These are phyloP conservation scores for Eucalyptus pauciflora DNA, from an alignment of 345 rosid genomes.

Conservation along the genomic window DNA sequence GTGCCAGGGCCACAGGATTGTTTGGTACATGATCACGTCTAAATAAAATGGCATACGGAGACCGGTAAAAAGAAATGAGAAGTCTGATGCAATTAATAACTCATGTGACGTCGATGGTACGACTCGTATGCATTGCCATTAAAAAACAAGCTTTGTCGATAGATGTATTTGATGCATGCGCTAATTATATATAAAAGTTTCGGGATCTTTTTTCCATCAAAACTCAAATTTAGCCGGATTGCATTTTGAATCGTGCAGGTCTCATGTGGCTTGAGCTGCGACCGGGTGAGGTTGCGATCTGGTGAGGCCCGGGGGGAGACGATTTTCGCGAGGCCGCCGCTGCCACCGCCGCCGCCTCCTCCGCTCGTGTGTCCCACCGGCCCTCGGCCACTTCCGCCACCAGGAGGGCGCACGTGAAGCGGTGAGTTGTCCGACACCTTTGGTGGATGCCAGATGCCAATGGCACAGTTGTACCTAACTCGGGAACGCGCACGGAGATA, in stretches of 20 bases:
- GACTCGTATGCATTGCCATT: neutral
- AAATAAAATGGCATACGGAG: neutral
- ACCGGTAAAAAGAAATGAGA: neutral
- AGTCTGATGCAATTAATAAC: neutral
- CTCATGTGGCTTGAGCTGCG: accelerated
- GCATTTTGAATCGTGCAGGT: accelerated
- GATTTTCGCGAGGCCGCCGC: neutral
- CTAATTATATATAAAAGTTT: neutral
- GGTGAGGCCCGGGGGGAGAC: neutral
- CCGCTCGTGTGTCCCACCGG: neutral
- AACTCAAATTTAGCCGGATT: accelerated
- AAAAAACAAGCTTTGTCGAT: neutral
- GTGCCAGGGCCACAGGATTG: neutral
- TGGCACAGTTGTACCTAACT: conserved; percentile 2
- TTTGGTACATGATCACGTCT: neutral
- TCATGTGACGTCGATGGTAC: neutral
- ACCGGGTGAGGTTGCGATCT: neutral
- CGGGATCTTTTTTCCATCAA: accelerated
- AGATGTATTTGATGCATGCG: neutral
- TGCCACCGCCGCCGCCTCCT: neutral
- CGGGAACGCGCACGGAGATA: neutral
- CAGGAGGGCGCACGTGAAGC: neutral
- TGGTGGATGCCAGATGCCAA: neutral
- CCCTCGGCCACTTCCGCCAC: neutral
- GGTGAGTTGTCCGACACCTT: neutral